Evolutionary conservation across 371 early-diverging fungal genomes (phyloP).

Genomic region (Umbelopsis sp.): DNA sequence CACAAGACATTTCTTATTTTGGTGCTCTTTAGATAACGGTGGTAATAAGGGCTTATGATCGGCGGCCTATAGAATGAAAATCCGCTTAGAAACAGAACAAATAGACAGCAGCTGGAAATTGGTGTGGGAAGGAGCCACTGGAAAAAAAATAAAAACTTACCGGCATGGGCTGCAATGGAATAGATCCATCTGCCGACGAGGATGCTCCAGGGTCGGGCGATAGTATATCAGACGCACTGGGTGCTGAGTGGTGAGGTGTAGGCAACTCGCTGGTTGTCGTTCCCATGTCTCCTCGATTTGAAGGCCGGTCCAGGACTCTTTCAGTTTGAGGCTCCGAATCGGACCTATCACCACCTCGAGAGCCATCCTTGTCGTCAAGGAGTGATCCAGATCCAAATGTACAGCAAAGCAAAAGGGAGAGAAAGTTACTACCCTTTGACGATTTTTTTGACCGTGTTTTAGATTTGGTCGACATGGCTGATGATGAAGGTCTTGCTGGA

Average conservation of each 20-base stretch:
- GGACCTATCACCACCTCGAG: conserved; percentile 12
- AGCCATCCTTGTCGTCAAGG: conserved; percentile 21
- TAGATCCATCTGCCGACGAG: neutral
- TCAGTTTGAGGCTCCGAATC: conserved; percentile 18
- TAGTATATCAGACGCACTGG: neutral
- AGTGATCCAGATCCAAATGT: conserved; percentile 20
- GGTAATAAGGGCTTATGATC: conserved; percentile 10
- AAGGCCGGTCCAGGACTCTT: neutral
- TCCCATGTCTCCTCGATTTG: neutral
- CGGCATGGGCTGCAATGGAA: conserved; percentile 5
- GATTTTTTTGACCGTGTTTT: conserved; percentile 1
- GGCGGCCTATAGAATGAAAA: neutral
- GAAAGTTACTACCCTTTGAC: neutral
- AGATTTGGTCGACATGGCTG: neutral
- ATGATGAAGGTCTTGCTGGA: neutral
- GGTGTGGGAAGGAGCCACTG: neutral
- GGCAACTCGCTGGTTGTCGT: neutral
- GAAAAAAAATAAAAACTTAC: neutral
- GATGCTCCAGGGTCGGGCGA: neutral
- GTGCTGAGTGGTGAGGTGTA: neutral
- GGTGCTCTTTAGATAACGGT: conserved; percentile 39
- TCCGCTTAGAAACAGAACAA: conserved; percentile 19
- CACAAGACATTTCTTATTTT: conserved; percentile 81
- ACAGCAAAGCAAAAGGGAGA: conserved; percentile 21
- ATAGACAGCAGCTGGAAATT: neutral